phyloP scores from a whole-genome alignment of 768 basidiomycete genomes.

The Rhizopogon rudus region DNA sequence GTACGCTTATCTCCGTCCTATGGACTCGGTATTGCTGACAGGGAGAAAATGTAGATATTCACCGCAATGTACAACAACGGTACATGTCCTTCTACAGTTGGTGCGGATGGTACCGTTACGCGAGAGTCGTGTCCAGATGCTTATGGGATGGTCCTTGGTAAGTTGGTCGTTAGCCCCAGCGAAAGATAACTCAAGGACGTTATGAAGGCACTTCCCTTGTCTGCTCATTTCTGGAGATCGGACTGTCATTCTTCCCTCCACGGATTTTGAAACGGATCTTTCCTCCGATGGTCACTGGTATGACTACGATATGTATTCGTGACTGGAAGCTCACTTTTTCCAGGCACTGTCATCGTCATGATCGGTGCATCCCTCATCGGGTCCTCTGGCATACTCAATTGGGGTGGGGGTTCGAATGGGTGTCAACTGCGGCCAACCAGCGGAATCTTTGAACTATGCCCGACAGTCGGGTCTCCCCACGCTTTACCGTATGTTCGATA shows the following conservation, averaged over 20 bases:
- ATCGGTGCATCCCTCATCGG: slow-evolving; percentile 79
- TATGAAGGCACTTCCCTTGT: slow-evolving; percentile 64
- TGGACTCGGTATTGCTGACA: background rate
- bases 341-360: slow-evolving; percentile 74
- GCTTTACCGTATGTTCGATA: slow-evolving; percentile 49
- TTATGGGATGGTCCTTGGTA: slow-evolving; percentile 73
- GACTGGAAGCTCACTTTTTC: background rate
- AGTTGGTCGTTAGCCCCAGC: slow-evolving; percentile 3
- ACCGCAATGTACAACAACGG: slow-evolving; percentile 73
- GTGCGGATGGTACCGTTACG: slow-evolving; percentile 53
- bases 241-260: slow-evolving; percentile 68
- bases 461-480: slow-evolving; percentile 61
- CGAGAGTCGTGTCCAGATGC: slow-evolving; percentile 71
- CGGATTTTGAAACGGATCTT: slow-evolving; percentile 61
- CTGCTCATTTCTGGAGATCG: slow-evolving; percentile 79
- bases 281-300: slow-evolving; percentile 76
- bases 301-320: background rate
- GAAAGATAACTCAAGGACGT: slow-evolving; percentile 15
- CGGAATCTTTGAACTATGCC: slow-evolving; percentile 70
- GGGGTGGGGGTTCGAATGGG: slow-evolving; percentile 80
- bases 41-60: slow-evolving; percentile 48
- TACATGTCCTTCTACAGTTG: slow-evolving; percentile 60
- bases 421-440: slow-evolving; percentile 57
- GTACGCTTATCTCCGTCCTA: slow-evolving; percentile 30
- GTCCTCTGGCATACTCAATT: slow-evolving; percentile 67